phyloP scores from a whole-genome alignment of 805 yeast species.

The Candida tibetensis region DNA sequence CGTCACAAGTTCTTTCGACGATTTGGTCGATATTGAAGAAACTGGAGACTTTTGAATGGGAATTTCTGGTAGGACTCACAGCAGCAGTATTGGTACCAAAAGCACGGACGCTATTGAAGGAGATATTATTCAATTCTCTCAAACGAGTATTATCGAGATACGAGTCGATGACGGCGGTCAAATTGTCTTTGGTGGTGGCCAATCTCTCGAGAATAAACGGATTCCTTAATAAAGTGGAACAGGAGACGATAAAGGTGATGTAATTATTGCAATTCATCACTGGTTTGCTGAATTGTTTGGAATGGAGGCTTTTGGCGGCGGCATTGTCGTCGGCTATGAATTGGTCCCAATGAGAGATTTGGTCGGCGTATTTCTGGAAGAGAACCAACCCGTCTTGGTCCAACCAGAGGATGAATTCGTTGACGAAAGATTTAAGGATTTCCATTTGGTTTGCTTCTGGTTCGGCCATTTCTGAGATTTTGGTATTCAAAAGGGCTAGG shows the following conservation, averaged over 20 bases:
- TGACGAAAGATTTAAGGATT: slow-evolving; percentile 34
- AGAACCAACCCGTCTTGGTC: slow-evolving; percentile 32
- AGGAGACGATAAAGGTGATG: slow-evolving; percentile 24
- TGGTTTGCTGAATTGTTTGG: slow-evolving; percentile 26
- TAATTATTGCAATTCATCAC: slow-evolving; percentile 30
- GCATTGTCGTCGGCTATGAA: slow-evolving; percentile 1
- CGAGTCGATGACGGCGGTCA: slow-evolving; percentile 16
- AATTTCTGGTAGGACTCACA: slow-evolving; percentile 3
- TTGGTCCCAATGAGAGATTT: slow-evolving; percentile 14
- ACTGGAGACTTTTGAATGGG: slow-evolving; percentile 29
- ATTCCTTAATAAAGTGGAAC: slow-evolving; percentile 27
- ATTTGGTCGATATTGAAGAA: slow-evolving; percentile 37
- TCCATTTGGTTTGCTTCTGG: slow-evolving; percentile 23
- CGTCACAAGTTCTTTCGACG: slow-evolving; percentile 29
- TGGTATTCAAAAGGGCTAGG: slow-evolving; percentile 16
- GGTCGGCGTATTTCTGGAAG: slow-evolving; percentile 29
- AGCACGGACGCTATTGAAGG: slow-evolving; percentile 33
- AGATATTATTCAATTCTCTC: slow-evolving; percentile 28
- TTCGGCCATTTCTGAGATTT: slow-evolving; percentile 13
- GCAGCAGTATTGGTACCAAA: slow-evolving; percentile 17
- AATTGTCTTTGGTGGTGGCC: slow-evolving; percentile 10
- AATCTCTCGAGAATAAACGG: slow-evolving; percentile 39
- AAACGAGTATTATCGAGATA: slow-evolving; percentile 13
- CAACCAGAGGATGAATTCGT: slow-evolving; percentile 40
- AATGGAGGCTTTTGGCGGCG: slow-evolving; percentile 12